phyloP scores from a whole-genome alignment of 2,329 filamentous ascomycete genomes.

The Botryotinia convoluta region DNA sequence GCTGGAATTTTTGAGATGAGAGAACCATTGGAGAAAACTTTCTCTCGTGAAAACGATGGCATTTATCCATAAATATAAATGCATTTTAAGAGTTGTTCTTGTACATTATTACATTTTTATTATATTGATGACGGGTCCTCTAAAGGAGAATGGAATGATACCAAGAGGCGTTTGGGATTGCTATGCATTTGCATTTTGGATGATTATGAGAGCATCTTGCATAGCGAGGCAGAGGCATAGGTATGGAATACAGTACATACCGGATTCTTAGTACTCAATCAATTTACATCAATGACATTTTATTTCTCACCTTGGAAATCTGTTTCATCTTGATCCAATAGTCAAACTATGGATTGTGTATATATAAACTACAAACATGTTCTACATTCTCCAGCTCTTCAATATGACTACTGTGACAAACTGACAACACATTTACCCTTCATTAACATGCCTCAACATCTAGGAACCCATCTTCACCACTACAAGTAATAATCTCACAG shows the following conservation, averaged over 20 bases:
- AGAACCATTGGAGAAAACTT: constrained; percentile 44
- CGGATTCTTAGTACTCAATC: background rate
- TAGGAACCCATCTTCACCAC: background rate
- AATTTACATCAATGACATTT: background rate
- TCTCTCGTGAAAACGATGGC: constrained; percentile 31
- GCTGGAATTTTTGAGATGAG: constrained; percentile 30
- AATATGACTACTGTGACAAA: background rate
- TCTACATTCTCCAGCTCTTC: background rate
- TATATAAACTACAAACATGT: background rate
- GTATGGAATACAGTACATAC: background rate
- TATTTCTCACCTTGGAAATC: background rate
- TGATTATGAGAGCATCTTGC: constrained; percentile 13
- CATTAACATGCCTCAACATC: too few species aligned
- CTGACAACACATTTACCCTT: background rate
- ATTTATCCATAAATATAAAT: constrained; percentile 29
- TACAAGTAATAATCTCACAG: background rate
- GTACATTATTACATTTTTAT: constrained; percentile 17
- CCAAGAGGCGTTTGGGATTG: constrained; percentile 17
- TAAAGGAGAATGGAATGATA: constrained; percentile 15
- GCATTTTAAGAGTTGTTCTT: background rate
- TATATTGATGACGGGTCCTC: constrained; percentile 13
- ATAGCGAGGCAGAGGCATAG: constrained; percentile 1
- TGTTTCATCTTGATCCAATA: background rate
- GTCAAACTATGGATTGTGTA: background rate
- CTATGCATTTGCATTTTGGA: constrained; percentile 10